Evolutionary conservation across 1,284 basidiomycete species (phyloP), one percentile per base, ranked within the genome.

Genomic region (Apiotrichum domesticum): DNA sequence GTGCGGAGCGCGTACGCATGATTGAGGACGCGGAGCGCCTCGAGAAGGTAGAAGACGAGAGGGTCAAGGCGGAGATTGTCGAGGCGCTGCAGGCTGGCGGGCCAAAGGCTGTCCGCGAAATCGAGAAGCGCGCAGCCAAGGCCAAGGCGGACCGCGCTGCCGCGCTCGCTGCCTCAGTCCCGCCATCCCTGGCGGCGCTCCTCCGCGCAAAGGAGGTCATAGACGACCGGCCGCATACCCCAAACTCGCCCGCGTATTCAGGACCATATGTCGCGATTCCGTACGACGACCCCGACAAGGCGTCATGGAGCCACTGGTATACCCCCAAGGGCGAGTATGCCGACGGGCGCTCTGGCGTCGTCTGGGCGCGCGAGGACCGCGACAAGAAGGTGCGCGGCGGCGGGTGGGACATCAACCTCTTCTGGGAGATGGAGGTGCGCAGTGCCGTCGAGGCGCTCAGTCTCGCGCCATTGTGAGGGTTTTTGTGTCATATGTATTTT

Each of bases 341-440:
- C 33, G 69, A 73, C 57, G 66, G 68, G 80, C 80, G 71, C 71
- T 77, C 59, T 77, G 85, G 46, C 77, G 82, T 69, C 71, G 83
- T 83, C 2, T 89, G 87, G 66, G 61, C 89, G 6, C 80, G 86
- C 64, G 83, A 83, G 65, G 88, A 92, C 66, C 77, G 82, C 54
- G 86, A 90, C 63, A 87, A 87, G 4, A 85, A 87, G 66, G 87
- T 90, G 82, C 79, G 87, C 45, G 90, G 84, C 8, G 93, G 90
- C 14, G 92, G 90, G 2, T 96, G 89, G 71, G 81, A 81, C 63
- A 79, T 91, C 9, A 82, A 86, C 57, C 85, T 91, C 70, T 88
- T 88, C 51, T 95, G 92, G 92, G 86, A 88, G 66, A 82, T 90
- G 65, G 90, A 90, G 29, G 72, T 95, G 47, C 79, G 87, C 51